Evolutionary conservation across 352 stramenopile species (phyloP), one percentile per base, ranked within the genome.

Genomic region (Blastocystis sp.): DNA sequence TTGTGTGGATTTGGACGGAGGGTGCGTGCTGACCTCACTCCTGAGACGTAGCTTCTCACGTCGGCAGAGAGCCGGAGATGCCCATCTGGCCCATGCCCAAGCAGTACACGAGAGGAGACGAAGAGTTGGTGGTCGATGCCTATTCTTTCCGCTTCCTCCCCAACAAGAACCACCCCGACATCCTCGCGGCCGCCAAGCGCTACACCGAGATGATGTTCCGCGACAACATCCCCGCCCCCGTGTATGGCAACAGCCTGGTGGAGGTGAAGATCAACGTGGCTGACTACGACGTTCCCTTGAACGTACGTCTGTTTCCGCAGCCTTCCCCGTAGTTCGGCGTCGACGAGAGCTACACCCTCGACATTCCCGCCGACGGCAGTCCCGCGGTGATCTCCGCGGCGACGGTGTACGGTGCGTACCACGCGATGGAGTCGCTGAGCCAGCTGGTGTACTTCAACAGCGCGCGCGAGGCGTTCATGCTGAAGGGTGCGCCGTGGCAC

Each of bases 361-460:
- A n/a, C 9, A 74, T 91, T 21, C 70, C 64, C 62, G 0, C 59
- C 2, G 48, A 48, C 40, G 86, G 77, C 45, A 79, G 43, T 28
- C 53, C 84, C 23, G 89, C 86, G 28, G 52, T 19, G 40, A 86
- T 93, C 0, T 56, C 40, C 43, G 87, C 91, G 21, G 21, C 88
- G 53, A 93, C 90, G 11, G 78, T 92, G 11, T 93, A 90, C 64
- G 92, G 92, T 60, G 89, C 89, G 17, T 64, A 92, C n/a, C 90
- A 89, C 41, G 91, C 64, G 10, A 76, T 93, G 64, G 91, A 93
- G 88, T 92, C 91, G 2, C 88, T 94, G 7, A 78, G 61, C 41
- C 91, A 93, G 74, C 88, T 93, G n/a, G 14, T 93, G 7, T 45
- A 84, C 5, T 93, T 91, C 88, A 86, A 91, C 89, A 88, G 77